Percentiles rank a stretch among this genome's conserved stretches.
phyloP scores from a whole-genome alignment of 2,329 filamentous ascomycete genomes.

The Bipolaris gigantea region DNA sequence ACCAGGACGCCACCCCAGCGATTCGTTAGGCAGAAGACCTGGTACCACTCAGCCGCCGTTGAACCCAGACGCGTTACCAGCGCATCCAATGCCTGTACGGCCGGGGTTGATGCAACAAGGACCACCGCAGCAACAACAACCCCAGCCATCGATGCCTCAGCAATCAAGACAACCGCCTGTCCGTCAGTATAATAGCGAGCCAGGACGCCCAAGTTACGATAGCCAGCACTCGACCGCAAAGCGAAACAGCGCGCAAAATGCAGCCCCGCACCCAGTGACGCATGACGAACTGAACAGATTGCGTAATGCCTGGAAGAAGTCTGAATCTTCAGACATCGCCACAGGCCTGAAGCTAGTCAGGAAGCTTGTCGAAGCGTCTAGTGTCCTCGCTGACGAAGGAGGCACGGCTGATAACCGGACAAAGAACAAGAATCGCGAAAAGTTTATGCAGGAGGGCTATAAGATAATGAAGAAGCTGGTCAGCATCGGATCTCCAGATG shows the following conservation, averaged over 20 bases:
- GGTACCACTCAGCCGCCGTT: constrained; percentile 46
- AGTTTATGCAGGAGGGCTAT: constrained; percentile 81
- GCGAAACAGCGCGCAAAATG: constrained; percentile 28
- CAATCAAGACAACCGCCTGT: constrained; percentile 54
- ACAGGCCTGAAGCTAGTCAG: constrained; percentile 75
- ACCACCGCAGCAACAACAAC: constrained; percentile 19
- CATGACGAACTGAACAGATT: constrained; percentile 75
- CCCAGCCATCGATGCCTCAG: constrained; percentile 31
- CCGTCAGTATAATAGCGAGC: constrained; percentile 54
- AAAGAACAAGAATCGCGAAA: constrained; percentile 69
- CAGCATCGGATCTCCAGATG: constrained; percentile 71
- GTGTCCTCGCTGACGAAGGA: constrained; percentile 75
- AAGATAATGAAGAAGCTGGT: constrained; percentile 91
- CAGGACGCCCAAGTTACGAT: constrained; percentile 43
- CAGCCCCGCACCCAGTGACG: constrained; percentile 64
- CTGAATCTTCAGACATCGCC: constrained; percentile 71
- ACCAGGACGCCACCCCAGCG: constrained; percentile 30
- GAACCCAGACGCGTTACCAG: constrained; percentile 59
- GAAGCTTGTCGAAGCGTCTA: constrained; percentile 81
- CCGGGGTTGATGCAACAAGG: constrained; percentile 51
- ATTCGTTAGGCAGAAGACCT: constrained; percentile 39
- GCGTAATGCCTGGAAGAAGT: constrained; percentile 64
- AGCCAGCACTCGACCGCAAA: constrained; percentile 23
- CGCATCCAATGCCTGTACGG: constrained; percentile 59
- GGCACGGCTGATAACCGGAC: constrained; percentile 68